Base-by-base conservation (phyloP, 106 monocot species). In the Dactylorhiza incarnata region DNA sequence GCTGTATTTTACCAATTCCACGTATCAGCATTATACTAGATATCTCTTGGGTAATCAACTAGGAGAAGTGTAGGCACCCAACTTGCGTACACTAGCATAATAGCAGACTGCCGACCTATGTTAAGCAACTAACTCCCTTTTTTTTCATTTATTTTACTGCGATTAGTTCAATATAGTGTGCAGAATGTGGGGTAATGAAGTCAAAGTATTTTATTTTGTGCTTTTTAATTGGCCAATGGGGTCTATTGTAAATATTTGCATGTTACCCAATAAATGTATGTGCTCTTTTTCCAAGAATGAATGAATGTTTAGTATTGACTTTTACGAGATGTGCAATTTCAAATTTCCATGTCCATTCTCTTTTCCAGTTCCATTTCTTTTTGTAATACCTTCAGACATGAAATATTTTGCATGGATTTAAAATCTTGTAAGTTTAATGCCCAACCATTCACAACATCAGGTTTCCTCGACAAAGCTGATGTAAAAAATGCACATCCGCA, bases 401-500 rank as follows among this genome's bases (percentile, higher is more conserved):
- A 6, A 59, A 19, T 20, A 37, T 59, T 58, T 59, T 59, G 19
- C 22, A 22, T 59, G n/a, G 19, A 59, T 59, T 58, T 22, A 20
- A 17, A 20, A 19, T 59, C 8, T 22, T 59, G 22, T 2, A 20
- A 59, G 22, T 15, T 56, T 59, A 7, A 59, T 59, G 20, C 9
- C 19, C 58, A 22, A 59, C 22, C 58, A 59, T 59, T 59, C 58
- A 59, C 54, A 54, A 54, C 23, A 66, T 37, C 13, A 66, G 66
- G 66, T 12, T 37, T 66, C 14, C 29, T 66, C 1, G 65, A 43
- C 68, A 52, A 67, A 20, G n/a, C 53, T 75, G 17, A 55, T 77
- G 67, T 45, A 59, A 67, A 69, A 8, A 50, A 46, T 73, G 13
- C 74, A 9, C 72, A 77, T 74, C 49, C 73, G 49, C 43, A 51